Evolutionary conservation across 495 filamentous ascomycete species (phyloP), one percentile per base, ranked within the genome.

Genomic region (Neurospora sp.): DNA sequence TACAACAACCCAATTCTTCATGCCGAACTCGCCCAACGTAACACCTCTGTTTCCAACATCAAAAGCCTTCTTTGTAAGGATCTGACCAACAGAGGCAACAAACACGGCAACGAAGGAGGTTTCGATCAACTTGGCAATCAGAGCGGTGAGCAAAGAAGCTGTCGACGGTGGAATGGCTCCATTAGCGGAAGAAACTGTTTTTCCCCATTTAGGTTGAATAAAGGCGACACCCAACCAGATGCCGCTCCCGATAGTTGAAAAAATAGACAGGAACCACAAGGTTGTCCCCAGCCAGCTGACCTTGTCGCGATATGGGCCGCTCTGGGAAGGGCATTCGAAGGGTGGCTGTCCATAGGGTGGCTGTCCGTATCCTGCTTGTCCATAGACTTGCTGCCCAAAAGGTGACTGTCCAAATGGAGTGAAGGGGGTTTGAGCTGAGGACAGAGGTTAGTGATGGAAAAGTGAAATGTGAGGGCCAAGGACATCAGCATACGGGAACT

Each of bases 21-120:
- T 89, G 3, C 83, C 85, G 84, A 93, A 88, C 75, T 94, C 92
- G 0, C 91, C 88, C 22, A 94, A 85, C 6, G 87, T 91, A 69
- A 94, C 85, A 1, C 92, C 92, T 53, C 78, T 77, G 0, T 85
- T 87, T 17, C 83, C 79, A 61, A 82, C 83, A 14, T 82, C 84
- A 59, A 91, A 82, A 0, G 91, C 90, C 35, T 90, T 83, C 10
- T 90, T 84, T 48, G 87, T 91, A 10, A 94, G 79, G 3, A 90
- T 86, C 82, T 94, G 92, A 0, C 92, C 92, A 4, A 94, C 76
- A 59, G 91, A 90, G 0, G 90, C 86, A 3, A 94, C 90, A 73
- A 92, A 91, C 2, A 93, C 90, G 0, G 92, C 92, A 20, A 93
- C 91, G 76, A 93, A 94, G 0, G 89, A 87, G 74, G 92, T 76